Base-by-base conservation (phyloP, 1,139 yeast genomes). In the Saccharomycopsis crataegensis region DNA sequence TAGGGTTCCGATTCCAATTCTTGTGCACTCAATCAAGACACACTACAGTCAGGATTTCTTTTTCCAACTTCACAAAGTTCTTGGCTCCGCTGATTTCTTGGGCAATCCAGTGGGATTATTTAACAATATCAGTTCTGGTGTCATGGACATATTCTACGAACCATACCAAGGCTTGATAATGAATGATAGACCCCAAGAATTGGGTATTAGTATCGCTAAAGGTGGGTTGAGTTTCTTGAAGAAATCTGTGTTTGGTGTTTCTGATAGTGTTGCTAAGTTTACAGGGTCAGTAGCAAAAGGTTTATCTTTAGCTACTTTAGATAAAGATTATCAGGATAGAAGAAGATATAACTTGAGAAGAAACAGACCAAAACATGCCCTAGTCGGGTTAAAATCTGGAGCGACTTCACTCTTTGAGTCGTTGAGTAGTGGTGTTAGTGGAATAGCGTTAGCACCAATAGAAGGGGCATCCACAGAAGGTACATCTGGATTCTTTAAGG, bases 71-170 rank as follows among this genome's bases (percentile, higher is more conserved):
- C 96, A 94, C 68, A 91, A 89, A 68, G 83, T 94, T 54, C 74
- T 94, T 47, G 99, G 99, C 0, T 89, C 97, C 17, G 99, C 99
- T 0, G 99, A 94, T 68, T 80, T 94, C 62, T 73, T 94, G 53
- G 99, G 99, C 36, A 93, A 94, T 61, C 99, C 99, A 0, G 98
- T 94, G 40, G 99, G 99, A 1, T 72, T 94, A 57, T 94, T 93
- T 70, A 94, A 89, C 64, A 90, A 91, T 61, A 73, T 94, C 57
- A 85, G 96, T 56, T 89, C 97, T 0, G 99, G 99, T 50, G 95
- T 93, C 8, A 79, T 90, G 77, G 99, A 94, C 68, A 86, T 93
- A 43, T 94, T 94, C 66, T 94, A 94, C 65, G 99, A 93, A 64
- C 99, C 99, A 1, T 94, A 93, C 64, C 94, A 90, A 65, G 99